Conservation (phyloP, 495 filamentous ascomycete genomes). For the Podospora pseudopauciseta region DNA sequence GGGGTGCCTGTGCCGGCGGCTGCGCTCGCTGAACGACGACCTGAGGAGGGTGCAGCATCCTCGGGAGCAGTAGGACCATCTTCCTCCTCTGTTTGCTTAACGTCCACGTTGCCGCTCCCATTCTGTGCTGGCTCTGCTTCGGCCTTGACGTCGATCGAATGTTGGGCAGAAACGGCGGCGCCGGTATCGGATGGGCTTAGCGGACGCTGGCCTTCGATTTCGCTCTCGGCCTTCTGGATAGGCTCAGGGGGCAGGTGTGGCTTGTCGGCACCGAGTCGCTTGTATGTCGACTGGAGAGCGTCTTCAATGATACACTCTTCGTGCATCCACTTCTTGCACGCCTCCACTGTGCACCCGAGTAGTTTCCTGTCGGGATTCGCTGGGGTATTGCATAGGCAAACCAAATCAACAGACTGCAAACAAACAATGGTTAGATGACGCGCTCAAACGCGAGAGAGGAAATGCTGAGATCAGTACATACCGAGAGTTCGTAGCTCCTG, state of each 20-base stretch:
- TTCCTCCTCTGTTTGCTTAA: conserved; percentile 29
- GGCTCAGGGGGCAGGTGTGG: conserved; percentile 38
- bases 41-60: conserved; percentile 17
- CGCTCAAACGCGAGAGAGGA: not conserved
- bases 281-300: conserved; percentile 45
- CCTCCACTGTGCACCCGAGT: conserved; percentile 52
- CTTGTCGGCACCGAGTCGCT: conserved; percentile 45
- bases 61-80: conserved; percentile 27
- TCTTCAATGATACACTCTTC: conserved; percentile 56
- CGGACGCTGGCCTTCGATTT: conserved; percentile 37
- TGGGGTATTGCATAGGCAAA: conserved; percentile 59
- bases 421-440: not conserved
- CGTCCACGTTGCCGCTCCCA: conserved; percentile 33
- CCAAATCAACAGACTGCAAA: conserved; percentile 50
- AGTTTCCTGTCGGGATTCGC: conserved; percentile 61
- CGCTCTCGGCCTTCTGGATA: conserved; percentile 36
- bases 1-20: conserved; percentile 10
- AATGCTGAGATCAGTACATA: conserved; percentile 32
- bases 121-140: conserved; percentile 25
- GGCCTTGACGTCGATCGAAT: conserved; percentile 48
- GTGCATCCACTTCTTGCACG: conserved; percentile 63
- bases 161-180: conserved; percentile 37
- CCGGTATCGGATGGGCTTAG: conserved; percentile 44
- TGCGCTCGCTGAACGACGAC: conserved; percentile 18
- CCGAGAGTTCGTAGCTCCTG: conserved; percentile 53